Base-by-base conservation (phyloP, 192 early-diverging fungal genomes). In the Thoreauomyces humboldtii region DNA sequence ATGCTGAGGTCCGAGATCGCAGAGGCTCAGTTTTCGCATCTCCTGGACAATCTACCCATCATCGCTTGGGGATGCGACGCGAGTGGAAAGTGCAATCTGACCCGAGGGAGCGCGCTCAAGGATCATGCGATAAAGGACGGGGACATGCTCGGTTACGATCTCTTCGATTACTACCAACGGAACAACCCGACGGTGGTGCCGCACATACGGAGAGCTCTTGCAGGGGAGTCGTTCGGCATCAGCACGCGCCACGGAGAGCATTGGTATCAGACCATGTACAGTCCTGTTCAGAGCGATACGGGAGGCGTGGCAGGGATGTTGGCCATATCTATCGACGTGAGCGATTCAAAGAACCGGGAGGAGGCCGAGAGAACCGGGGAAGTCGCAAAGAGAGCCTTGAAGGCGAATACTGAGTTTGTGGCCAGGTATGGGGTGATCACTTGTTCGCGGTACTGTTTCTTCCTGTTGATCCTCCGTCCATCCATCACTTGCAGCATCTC, bases 271-370 rank as follows among this genome's bases (percentile, higher is more conserved):
- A 22, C 57, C 21, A 27, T 59, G 4, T 59, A 59, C 28, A 42
- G 36, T 19, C 57, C 57, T 5, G 19, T n/a, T 12, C 7, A 38
- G 42, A 27, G 42, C 15, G 57, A 59, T 4, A 15, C 5, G 9
- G 57, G 57, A 35, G 19, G 12, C n/a, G 28, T 59, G 36, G 15
- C 17, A 4, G 57, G 57, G 9, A 59, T 59, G 57, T 14, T 59
- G 12, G 57, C 57, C 6, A 42, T 59, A 12, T 59, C 57, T 4
- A 59, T 59, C 24, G 57, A 59, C 24, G 57, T 59, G 7, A 59
- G 36, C 57, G 60, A 62, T 32, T 48, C 44, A 24, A 62, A 62
- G 32, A 62, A 7, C 44, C 12, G 32, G 25, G 60, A 47, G 32
- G 25, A 62, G 33, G 60, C 60, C 4, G 21, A 21, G 17, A 5